phyloP scores from a whole-genome alignment of 805 yeast species.

The Yamadazyma akitaensis region DNA sequence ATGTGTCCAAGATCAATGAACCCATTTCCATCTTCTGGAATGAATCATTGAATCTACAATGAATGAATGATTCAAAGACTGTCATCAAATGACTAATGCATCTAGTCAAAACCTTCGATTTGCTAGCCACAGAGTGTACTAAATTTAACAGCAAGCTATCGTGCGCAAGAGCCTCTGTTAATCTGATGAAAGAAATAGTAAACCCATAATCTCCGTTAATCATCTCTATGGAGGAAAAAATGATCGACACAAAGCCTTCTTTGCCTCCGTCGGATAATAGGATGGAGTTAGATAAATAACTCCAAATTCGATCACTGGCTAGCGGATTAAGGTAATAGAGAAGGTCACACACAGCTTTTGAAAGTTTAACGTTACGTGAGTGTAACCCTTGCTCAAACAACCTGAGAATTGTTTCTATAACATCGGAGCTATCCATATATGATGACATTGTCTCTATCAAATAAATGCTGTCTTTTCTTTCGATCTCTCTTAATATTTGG shows the following conservation, averaged over 20 bases:
- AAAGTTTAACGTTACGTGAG: conserved; percentile 45
- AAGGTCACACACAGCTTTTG: conserved; percentile 47
- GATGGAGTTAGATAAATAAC: conserved; percentile 64
- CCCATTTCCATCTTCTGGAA: conserved; percentile 64
- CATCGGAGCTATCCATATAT: conserved; percentile 54
- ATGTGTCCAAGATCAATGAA: conserved; percentile 48
- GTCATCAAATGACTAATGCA: conserved; percentile 56
- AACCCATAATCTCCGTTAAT: conserved; percentile 64
- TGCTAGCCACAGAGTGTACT: conserved; percentile 7
- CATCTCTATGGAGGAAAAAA: conserved; percentile 71
- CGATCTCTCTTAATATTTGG: conserved; percentile 34
- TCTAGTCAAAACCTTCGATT: conserved; percentile 48
- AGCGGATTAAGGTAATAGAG: conserved; percentile 46
- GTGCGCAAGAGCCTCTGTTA: conserved; percentile 51
- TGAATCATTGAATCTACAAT: conserved; percentile 61
- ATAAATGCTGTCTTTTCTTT: conserved; percentile 22
- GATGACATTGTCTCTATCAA: conserved; percentile 41
- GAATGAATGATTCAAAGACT: conserved; percentile 68
- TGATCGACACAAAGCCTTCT: conserved; percentile 59
- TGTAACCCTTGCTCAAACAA: conserved; percentile 68
- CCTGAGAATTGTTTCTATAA: conserved; percentile 58
- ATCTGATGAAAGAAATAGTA: conserved; percentile 55
- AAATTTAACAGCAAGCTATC: conserved; percentile 36
- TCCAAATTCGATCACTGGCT: conserved; percentile 73
- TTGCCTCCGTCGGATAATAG: conserved; percentile 57